These are phyloP conservation scores for Colletotrichum sp. DNA, from an alignment of 2,329 filamentous ascomycete genomes.

Conservation along the genomic window DNA sequence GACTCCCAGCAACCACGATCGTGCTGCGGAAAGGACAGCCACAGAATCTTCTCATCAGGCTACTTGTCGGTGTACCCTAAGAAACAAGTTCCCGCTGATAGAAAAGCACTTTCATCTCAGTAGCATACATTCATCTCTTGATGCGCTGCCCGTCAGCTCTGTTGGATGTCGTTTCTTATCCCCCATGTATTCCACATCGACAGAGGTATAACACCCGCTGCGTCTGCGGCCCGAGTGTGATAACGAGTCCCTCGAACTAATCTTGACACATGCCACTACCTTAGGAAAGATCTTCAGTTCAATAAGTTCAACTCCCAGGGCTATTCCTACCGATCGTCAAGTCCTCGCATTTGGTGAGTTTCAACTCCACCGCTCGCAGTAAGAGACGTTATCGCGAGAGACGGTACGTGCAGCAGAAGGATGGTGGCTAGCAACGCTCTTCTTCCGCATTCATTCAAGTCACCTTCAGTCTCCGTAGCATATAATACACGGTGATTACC, in stretches of 20 bases:
- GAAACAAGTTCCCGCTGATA: accelerated
- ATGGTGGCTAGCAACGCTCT: background rate
- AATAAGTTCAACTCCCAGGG: background rate
- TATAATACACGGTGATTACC: background rate
- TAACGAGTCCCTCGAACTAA: accelerated
- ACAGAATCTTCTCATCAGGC: background rate
- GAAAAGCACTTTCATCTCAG: background rate
- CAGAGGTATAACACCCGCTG: background rate
- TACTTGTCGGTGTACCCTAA: too few species aligned
- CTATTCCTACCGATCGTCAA: background rate
- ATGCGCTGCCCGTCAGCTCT: background rate
- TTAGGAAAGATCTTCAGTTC: background rate
- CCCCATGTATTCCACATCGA: accelerated
- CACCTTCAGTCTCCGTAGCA: accelerated
- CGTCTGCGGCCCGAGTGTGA: accelerated
- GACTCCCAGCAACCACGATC: accelerated
- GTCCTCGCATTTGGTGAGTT: background rate
- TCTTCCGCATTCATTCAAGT: background rate
- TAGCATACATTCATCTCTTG: accelerated
- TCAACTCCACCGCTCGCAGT: background rate
- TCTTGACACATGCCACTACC: background rate
- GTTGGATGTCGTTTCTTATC: accelerated
- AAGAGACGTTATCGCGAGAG: background rate
- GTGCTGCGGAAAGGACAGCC: background rate
- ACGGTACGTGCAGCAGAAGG: background rate